Evolutionary conservation across 495 filamentous ascomycete species (phyloP).

Genomic region (Penicillium robsamsonii): DNA sequence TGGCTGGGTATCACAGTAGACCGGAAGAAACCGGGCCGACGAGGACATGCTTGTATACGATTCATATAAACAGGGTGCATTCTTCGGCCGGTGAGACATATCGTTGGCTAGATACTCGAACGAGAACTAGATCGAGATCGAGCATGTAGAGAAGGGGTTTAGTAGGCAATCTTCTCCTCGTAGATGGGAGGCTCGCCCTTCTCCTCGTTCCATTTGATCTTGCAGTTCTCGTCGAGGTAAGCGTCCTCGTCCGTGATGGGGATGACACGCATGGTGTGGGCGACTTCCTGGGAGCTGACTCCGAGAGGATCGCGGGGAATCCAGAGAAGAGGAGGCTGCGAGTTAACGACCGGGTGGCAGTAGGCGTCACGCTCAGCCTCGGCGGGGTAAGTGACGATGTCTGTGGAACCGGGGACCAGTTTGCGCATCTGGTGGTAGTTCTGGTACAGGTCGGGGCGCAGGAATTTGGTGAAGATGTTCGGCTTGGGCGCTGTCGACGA

Average conservation of each 20-base stretch:
- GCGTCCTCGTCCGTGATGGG: conserved; percentile 83
- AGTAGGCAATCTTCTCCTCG: conserved; percentile 64
- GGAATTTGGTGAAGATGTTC: conserved; percentile 64
- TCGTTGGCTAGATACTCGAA: neutral
- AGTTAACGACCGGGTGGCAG: conserved; percentile 67
- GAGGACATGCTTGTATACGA: neutral
- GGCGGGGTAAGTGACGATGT: conserved; percentile 51
- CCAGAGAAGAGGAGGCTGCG: conserved; percentile 72
- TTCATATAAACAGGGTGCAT: neutral
- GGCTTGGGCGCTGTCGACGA: conserved; percentile 41
- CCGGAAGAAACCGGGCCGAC: conserved; percentile 5
- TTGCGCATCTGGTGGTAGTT: conserved; percentile 71
- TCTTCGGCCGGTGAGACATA: neutral
- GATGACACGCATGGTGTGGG: conserved; percentile 67
- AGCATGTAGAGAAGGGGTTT: conserved; percentile 12
- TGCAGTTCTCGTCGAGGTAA: conserved; percentile 74
- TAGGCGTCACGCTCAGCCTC: conserved; percentile 70
- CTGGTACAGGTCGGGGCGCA: conserved; percentile 74
- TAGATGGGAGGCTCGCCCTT: conserved; percentile 74
- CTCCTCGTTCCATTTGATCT: conserved; percentile 72
- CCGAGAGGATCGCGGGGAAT: conserved; percentile 76
- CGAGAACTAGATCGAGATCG: neutral
- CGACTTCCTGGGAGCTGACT: conserved; percentile 73
- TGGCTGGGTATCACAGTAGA: conserved; percentile 30
- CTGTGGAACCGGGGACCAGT: conserved; percentile 61